Evolutionary conservation across 352 stramenopile genomes (phyloP).

Genomic region (Phytophthora multivora): DNA sequence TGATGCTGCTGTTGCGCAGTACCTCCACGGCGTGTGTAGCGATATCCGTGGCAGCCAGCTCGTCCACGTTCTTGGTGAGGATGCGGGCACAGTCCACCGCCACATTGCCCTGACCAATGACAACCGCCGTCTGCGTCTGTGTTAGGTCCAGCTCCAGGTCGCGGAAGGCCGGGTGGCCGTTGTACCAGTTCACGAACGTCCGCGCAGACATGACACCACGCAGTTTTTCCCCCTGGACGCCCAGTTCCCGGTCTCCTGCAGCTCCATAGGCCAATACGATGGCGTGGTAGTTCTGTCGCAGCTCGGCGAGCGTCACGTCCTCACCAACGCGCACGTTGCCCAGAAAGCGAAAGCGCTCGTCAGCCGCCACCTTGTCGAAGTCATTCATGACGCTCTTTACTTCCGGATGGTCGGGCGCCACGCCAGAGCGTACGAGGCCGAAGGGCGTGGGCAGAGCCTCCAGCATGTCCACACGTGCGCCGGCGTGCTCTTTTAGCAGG

Average conservation of each 20-base stretch:
- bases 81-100: slow-evolving; percentile 97
- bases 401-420: slow-evolving; percentile 98
- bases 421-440: slow-evolving; percentile 96
- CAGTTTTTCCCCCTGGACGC: slow-evolving; percentile 85
- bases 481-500: slow-evolving; percentile 83
- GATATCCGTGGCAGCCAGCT: slow-evolving; percentile 94
- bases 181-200: slow-evolving; percentile 99
- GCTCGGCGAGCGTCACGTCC: slow-evolving; percentile 87
- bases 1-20: slow-evolving; percentile 73
- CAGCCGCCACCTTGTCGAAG: slow-evolving; percentile 91
- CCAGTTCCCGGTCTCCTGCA: slow-evolving; percentile 87
- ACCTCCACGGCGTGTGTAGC: slow-evolving; percentile 87
- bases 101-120: slow-evolving; percentile 98
- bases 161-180: slow-evolving; percentile 95
- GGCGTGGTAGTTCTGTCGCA: slow-evolving; percentile 92
- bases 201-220: slow-evolving; percentile 84
- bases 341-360: slow-evolving; percentile 88
- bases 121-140: slow-evolving; percentile 82
- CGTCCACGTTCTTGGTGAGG: slow-evolving; percentile 90
- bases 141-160: slow-evolving; percentile 74
- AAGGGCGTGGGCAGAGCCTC: slow-evolving; percentile 95
- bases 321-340: slow-evolving; percentile 90
- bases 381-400: slow-evolving; percentile 98
- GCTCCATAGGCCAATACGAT: slow-evolving; percentile 97
- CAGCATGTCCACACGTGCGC: slow-evolving; percentile 89